Evolutionary conservation across 768 basidiomycete genomes (phyloP), one percentile per base, ranked within the genome.

Genomic region (Rossbeevera mucosa): DNA sequence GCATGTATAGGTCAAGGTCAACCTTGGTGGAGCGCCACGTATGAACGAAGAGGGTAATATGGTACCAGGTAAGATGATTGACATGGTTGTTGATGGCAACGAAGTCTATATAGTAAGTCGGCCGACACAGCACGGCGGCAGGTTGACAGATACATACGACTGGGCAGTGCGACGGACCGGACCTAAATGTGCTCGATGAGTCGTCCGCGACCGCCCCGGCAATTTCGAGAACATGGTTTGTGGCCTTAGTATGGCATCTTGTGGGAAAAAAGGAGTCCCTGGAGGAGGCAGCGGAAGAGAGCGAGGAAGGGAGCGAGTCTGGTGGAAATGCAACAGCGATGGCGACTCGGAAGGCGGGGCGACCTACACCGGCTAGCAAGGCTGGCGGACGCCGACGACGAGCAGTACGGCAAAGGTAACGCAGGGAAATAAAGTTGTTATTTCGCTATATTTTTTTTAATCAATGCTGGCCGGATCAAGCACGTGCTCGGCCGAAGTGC

Each of bases 11-110:
- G 85, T 91, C 54, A 88, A 80, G 61, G 78, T 91, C 21, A 86
- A 82, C 62, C 68, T 87, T 5, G 83, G 84, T 12, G 82, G 79
- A 26, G 66, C 70, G 13, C 71, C 72, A 44, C 74, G 73, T 21
- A 52, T 69, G 7, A 80, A 85, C 57, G 83, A 80, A 52, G 82
- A 81, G 48, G 85, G 85, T 4, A 76, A 79, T 52, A 56, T 68
- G 16, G 63, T 72, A 21, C 65, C 68, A 26, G 79, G 76, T 7
- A 80, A 77, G 65, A 78, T 72, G 71, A 72, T 92, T 53, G 90
- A 93, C 54, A 83, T 92, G 83, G 76, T 91, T 18, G 91, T 94
- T 11, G 87, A 91, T 53, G 83, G 83, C 41, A 72, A 79, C 40
- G 64, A 83, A 31, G 89, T 93, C 36, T 93, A 80, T 70, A 76